Base-by-base conservation (phyloP, 2,329 filamentous ascomycete genomes). In the Aspergillus quadricinctus region DNA sequence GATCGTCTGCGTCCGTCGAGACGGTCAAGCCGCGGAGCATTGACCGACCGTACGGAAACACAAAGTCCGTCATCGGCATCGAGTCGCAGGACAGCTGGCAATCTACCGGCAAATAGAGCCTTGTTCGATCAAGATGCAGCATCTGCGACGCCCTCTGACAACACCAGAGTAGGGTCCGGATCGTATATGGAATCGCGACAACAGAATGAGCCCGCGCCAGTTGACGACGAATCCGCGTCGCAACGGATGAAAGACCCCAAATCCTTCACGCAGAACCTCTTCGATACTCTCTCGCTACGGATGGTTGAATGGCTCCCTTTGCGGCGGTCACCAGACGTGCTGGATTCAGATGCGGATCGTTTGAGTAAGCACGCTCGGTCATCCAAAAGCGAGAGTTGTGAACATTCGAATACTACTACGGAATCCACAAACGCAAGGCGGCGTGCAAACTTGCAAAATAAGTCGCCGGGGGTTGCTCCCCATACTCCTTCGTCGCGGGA, bases 181-280 rank as follows among this genome's bases (percentile, higher is more conserved):
- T 28, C 49, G 3, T 50, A 48, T n/a, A 25, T 61, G 54, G 9
- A 55, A 21, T 37, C 27, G 2, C 53, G 59, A 19, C 50, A 49
- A 10, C 59, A 58, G 10, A 37, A 37, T 2, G 62, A 57, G 28
- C 37, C 53, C 50, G 56, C 63, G 7, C 52, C 60, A 11, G 66
- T 66, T 14, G 62, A 68, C 28, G 60, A 66, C 27, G 56, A 57
- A 52, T 53, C 57, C 9, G 52, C 63, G 8, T 57, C 69, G 25
- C 67, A 71, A 45, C 66, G 60, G 21, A 61, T 72, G 49, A 85
- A 81, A 62, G 85, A 88, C 62, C 78, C 78, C 1, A 84, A 83
- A 64, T 86, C 84, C 2, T 83, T 87, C 55, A 81, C 82, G 2
- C 85, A 88, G 61, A 81, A 80, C 57, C 67, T 84, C 1, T 83